Percentiles rank a stretch among this genome's conserved stretches.
Evolutionary conservation across 306 rosid genomes (phyloP).

Genomic region (Luffa aegyptiaca): DNA sequence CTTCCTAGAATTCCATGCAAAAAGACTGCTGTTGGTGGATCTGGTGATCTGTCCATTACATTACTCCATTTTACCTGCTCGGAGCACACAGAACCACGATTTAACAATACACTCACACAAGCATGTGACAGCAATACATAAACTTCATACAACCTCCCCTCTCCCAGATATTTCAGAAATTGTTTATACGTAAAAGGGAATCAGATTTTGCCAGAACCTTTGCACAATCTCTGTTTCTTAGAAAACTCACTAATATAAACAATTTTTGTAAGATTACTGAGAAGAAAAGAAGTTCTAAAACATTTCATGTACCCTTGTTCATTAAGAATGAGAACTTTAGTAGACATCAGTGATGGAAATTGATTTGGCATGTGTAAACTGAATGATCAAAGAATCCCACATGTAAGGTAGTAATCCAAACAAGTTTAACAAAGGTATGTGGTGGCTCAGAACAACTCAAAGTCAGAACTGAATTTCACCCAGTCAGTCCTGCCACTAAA

Average conservation of each 20-base stretch:
- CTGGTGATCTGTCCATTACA: conserved; percentile 48
- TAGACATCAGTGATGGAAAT: not conserved
- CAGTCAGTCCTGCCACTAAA: not conserved
- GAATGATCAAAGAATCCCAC: not conserved
- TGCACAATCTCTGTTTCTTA: not conserved
- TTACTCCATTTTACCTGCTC: conserved; percentile 86
- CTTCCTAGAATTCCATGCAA: conserved; percentile 85
- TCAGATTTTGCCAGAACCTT: not conserved
- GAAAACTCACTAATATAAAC: not conserved
- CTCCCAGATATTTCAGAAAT: not conserved
- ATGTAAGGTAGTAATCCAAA: not conserved
- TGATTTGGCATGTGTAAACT: not conserved
- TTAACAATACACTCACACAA: not conserved
- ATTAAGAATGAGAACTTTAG: not conserved
- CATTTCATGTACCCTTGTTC: not conserved
- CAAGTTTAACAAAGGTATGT: not conserved
- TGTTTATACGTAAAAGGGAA: not conserved
- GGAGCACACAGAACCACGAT: not conserved
- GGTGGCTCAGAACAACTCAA: not conserved
- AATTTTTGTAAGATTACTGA: not conserved
- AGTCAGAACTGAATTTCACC: not conserved
- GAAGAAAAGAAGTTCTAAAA: not conserved
- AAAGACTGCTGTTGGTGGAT: conserved; percentile 89
- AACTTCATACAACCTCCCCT: not conserved
- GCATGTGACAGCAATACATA: not conserved